These are phyloP conservation scores for Auxenochlorella pyrenoidosa DNA, from an alignment of 139 green algal genomes.

Conservation along the genomic window DNA sequence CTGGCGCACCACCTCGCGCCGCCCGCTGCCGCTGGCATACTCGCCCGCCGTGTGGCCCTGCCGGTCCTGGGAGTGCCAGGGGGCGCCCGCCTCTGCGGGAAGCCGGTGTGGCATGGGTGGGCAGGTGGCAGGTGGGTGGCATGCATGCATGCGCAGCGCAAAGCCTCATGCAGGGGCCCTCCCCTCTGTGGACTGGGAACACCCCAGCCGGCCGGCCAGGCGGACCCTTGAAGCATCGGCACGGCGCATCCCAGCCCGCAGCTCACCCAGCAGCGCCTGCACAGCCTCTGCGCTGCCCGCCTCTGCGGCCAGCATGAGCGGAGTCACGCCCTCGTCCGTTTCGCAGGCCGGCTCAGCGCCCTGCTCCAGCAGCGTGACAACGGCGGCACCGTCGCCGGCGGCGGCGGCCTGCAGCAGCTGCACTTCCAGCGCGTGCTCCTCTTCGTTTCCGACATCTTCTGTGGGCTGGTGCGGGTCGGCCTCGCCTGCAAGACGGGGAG, in stretches of 20 bases:
- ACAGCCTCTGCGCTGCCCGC: conserved; percentile 31
- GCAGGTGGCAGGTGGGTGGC: no score
- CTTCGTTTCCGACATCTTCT: not conserved
- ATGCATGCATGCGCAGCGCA: no score
- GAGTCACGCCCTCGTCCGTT: conserved; percentile 40
- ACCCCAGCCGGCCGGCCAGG: no score
- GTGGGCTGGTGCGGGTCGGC: not conserved
- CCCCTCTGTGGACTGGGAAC: no score
- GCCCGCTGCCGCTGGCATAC: conserved; percentile 36
- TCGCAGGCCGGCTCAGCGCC: conserved; percentile 43
- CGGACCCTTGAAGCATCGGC: no score
- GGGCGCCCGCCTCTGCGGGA: conserved; percentile 38
- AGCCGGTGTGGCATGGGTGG: not conserved
- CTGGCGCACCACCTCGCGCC: conserved; percentile 27
- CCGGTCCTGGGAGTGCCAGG: conserved; percentile 43
- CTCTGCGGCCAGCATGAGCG: conserved; percentile 54
- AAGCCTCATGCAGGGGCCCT: no score
- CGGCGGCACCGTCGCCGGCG: conserved; percentile 41
- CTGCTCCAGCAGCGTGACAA: conserved; percentile 54
- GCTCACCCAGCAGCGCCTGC: conserved; percentile 36
- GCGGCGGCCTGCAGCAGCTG: conserved; percentile 26
- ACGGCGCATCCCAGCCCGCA: no score
- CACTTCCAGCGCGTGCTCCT: not conserved
- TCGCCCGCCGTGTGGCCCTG: conserved; percentile 45
- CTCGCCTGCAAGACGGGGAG: not conserved